Base-by-base conservation (phyloP, 768 basidiomycete genomes). In the Auriscalpium orientale region DNA sequence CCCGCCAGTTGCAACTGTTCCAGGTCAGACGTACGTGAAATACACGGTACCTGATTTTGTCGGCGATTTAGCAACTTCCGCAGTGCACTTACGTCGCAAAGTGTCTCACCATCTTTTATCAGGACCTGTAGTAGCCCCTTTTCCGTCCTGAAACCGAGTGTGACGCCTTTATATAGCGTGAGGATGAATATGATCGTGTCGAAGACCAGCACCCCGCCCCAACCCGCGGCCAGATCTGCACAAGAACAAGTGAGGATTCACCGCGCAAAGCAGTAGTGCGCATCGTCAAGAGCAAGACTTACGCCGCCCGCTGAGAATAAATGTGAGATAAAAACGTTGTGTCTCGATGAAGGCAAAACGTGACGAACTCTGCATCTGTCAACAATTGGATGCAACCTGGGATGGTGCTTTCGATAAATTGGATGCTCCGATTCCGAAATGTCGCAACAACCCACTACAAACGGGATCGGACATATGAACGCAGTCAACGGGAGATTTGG, bases 111-210 rank as follows among this genome's bases (percentile, higher is more conserved):
- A 28, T 53, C 51, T 22, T 40, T 21, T n/a, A 53, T 18, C 13
- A 53, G 51, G 7, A 37, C 36, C 15, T 15, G 18, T 21, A 53
- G 22, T 11, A 53, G 16, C 20, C 20, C 20, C 7, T 15, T n/a
- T 11, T 18, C 16, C 11, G n/a, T 18, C 15, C 33, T 18, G 22
- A 33, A 21, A 13, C 51, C 51, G n/a, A 53, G 15, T 44, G 16
- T 35, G 3, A n/a, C 22, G 4, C 20, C 51, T 28, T 53, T 43
- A 15, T 45, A 44, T 28, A 46, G 20, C 2, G 53, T 54, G 46
- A 54, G 53, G 22, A 46, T 20, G 33, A 54, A 54, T 18, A 54
- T 18, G 12, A 34, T 12, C 21, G 53, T 47, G 35, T 54, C 53
- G 34, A 54, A 54, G 12, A 38, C 34, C 8, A 54, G 53, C 10